A percentile compares a stretch with the other conserved stretches of the same genome.
phyloP scores from a whole-genome alignment of 768 basidiomycete species.

The Tubosaeta brunneosetosa region DNA sequence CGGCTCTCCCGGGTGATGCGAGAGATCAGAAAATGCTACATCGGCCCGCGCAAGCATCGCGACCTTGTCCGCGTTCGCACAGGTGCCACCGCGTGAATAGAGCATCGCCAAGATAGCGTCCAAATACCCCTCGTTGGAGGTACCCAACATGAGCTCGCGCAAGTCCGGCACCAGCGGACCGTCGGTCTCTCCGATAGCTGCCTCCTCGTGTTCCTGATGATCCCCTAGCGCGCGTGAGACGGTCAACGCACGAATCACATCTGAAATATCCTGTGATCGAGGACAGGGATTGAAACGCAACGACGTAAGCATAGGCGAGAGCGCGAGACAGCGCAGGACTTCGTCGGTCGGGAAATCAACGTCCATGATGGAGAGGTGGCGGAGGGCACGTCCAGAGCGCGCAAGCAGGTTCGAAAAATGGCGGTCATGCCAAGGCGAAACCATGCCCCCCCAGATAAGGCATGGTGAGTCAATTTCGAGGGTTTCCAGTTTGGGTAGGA shows the following conservation, averaged over 20 bases:
- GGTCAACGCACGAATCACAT: conserved; percentile 4
- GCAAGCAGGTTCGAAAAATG: conserved; percentile 13
- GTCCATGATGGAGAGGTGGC: conserved; percentile 9
- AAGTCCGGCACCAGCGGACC: conserved; percentile 5
- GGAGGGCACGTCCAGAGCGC: conserved; percentile 14
- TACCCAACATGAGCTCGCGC: conserved; percentile 14
- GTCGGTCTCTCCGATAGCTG: background rate
- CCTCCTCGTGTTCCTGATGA: background rate
- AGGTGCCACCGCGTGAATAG: conserved; percentile 5
- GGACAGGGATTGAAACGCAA: conserved; percentile 12
- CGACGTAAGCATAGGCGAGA: conserved; percentile 7
- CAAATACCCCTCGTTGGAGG: conserved; percentile 9
- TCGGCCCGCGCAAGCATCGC: conserved; percentile 5
- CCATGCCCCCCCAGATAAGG: background rate
- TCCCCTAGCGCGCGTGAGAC: background rate
- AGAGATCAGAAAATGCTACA: background rate
- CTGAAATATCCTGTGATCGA: conserved; percentile 9
- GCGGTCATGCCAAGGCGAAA: conserved; percentile 1
- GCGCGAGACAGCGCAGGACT: conserved; percentile 16
- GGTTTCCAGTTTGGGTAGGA: conserved; percentile 14
- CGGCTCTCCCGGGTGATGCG: background rate
- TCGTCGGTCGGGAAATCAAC: conserved; percentile 13
- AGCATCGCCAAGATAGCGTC: conserved; percentile 9
- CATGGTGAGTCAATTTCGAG: conserved; percentile 15
- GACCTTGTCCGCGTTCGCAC: background rate